A percentile compares a stretch with the other conserved stretches of the same genome.
phyloP scores from a whole-genome alignment of 352 stramenopile genomes.

The Pythium periplocum region DNA sequence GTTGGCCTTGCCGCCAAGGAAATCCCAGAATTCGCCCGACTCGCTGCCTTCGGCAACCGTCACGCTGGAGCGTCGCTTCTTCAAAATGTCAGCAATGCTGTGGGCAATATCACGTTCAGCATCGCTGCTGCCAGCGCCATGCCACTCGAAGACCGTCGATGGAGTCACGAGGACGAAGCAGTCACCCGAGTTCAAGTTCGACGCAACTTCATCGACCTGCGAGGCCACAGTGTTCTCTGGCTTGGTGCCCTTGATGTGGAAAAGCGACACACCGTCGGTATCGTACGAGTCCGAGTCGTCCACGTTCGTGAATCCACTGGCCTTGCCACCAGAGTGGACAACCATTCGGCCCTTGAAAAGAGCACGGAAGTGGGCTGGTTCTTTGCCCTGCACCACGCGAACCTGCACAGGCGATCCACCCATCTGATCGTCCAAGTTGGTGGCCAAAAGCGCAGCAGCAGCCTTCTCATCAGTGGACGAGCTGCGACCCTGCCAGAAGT shows the following conservation, averaged over 20 bases:
- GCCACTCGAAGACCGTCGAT: constrained; percentile 69
- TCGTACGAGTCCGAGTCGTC: constrained; percentile 81
- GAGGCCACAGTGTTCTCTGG: constrained; percentile 83
- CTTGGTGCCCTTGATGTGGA: constrained; percentile 88
- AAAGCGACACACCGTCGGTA: constrained; percentile 81
- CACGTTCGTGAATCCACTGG: constrained; percentile 86
- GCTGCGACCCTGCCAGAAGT: constrained; percentile 89
- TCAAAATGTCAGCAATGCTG: constrained; percentile 52
- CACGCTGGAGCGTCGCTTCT: constrained; percentile 45
- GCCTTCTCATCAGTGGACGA: constrained; percentile 88
- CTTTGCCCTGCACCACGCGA: constrained; percentile 82
- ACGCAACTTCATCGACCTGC: constrained; percentile 69
- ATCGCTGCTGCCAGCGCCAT: constrained; percentile 58
- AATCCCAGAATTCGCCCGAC: constrained; percentile 75
- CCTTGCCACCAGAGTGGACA: constrained; percentile 84
- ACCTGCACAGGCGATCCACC: constrained; percentile 82
- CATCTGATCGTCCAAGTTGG: constrained; percentile 82
- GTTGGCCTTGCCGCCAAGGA: constrained; percentile 75
- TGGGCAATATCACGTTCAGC: constrained; percentile 55
- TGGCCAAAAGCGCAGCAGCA: constrained; percentile 50
- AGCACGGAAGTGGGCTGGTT: constrained; percentile 81
- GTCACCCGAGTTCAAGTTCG: constrained; percentile 86
- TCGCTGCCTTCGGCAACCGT: constrained; percentile 58
- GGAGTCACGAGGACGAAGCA: constrained; percentile 83
- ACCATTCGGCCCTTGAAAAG: constrained; percentile 92